phyloP scores from a whole-genome alignment of 768 basidiomycete genomes.

The Albatrellus ellisii region DNA sequence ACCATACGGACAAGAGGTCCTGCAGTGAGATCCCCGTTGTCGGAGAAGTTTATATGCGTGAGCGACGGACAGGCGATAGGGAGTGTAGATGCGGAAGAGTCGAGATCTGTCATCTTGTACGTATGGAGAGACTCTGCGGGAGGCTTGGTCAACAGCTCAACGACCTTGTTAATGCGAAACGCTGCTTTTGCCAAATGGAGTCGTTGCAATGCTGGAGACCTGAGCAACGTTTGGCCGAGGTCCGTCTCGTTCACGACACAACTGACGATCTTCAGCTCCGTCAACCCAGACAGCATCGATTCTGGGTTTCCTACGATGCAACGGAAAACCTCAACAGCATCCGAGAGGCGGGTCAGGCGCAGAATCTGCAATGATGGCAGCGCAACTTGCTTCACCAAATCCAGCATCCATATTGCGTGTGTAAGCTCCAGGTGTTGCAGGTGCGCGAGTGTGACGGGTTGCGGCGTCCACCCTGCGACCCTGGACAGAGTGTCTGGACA shows the following conservation, averaged over 20 bases:
- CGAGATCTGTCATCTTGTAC: neutral
- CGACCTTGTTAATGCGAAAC: conserved; percentile 1
- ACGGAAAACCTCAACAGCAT: neutral
- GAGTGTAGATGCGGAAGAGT: neutral
- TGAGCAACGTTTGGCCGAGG: neutral
- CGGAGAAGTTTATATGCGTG: conserved; percentile 7
- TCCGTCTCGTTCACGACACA: neutral
- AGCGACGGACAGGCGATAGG: conserved; percentile 11
- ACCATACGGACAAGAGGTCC: conserved; percentile 12
- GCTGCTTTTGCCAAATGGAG: neutral
- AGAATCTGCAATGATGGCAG: conserved; percentile 4
- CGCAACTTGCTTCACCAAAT: neutral
- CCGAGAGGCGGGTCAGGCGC: neutral
- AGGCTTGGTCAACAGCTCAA: conserved; percentile 1
- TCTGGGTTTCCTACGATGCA: neutral
- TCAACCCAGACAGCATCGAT: conserved; percentile 3
- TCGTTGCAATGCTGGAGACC: conserved; percentile 1
- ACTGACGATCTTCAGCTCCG: conserved; percentile 5
- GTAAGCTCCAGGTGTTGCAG: conserved; percentile 10
- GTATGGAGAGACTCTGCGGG: neutral
- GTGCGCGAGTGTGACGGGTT: conserved; percentile 2
- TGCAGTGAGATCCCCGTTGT: conserved; percentile 3
- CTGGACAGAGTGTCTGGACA: neutral
- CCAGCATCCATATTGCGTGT: neutral
- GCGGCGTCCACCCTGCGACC: neutral